A percentile compares a stretch with the other conserved stretches of the same genome.
These are phyloP conservation scores for Lepiota subincarnata DNA, from an alignment of 768 basidiomycete genomes.

Conservation along the genomic window DNA sequence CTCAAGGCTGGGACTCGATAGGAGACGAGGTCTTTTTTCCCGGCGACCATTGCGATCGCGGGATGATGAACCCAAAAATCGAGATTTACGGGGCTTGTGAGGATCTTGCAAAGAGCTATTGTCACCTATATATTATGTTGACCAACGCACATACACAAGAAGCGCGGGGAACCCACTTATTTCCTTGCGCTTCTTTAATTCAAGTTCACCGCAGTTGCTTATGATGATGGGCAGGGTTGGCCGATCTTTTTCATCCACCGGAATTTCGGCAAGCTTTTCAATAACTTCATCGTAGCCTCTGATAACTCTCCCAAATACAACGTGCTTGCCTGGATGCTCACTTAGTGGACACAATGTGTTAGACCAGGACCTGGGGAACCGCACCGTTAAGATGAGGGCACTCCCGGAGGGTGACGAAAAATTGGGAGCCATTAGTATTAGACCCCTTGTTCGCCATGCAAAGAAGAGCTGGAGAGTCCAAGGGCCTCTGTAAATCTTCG, in stretches of 20 bases:
- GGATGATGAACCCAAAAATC: no score
- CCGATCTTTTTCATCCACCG: constrained; percentile 72
- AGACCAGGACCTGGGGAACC: constrained; percentile 20
- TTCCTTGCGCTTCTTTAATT: constrained; percentile 44
- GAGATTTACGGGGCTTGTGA: no score
- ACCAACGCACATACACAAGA: no score
- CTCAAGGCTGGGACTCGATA: no score
- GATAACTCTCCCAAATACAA: constrained; percentile 50
- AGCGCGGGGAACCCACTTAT: neutral
- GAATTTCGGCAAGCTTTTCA: constrained; percentile 53
- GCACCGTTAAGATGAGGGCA: constrained; percentile 73
- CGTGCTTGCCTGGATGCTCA: constrained; percentile 41
- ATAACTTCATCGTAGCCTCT: constrained; percentile 60
- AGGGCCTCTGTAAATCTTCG: constrained; percentile 61
- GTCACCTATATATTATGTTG: neutral
- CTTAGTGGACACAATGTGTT: neutral
- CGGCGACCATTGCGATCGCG: no score
- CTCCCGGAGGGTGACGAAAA: constrained; percentile 77
- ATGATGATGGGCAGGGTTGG: constrained; percentile 67
- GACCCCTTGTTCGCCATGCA: constrained; percentile 91
- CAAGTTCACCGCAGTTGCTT: constrained; percentile 80
- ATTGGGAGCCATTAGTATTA: constrained; percentile 84
- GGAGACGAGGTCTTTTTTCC: no score
- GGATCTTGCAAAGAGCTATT: no score
- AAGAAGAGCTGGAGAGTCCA: constrained; percentile 71